Conservation (phyloP, 129 eudicot genomes). For the Calendula officinalis region DNA sequence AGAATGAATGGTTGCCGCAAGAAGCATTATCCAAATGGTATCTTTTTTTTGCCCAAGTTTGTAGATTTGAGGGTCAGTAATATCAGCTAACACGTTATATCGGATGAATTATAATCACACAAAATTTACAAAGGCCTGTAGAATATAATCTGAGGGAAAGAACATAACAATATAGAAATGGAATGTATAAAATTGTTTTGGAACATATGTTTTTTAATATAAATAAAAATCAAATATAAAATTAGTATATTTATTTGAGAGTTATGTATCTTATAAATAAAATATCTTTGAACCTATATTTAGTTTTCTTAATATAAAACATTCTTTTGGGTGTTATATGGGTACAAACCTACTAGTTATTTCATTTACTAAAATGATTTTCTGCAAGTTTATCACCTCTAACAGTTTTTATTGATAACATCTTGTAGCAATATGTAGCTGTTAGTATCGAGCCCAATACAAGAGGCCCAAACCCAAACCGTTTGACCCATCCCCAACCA, state of each 20-base stretch:
- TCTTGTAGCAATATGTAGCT: neutral
- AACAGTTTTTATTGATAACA: neutral
- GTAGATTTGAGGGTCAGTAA: neutral
- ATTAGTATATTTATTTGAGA: too few species aligned
- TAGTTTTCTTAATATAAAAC: too few species aligned
- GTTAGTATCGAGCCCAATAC: neutral
- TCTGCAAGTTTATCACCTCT: too few species aligned
- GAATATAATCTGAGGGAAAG: neutral
- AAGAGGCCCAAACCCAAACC: slow-evolving; percentile 2
- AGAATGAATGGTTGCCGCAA: slow-evolving; percentile 15
- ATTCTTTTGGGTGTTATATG: too few species aligned
- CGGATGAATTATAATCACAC: neutral
- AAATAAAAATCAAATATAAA: too few species aligned
- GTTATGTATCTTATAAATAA: too few species aligned
- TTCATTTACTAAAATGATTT: too few species aligned
- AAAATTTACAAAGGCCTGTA: neutral
- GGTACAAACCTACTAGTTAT: too few species aligned
- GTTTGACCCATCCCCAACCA: slow-evolving; percentile 3
- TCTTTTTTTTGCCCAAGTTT: slow-evolving; percentile 2
- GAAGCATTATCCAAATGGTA: slow-evolving; percentile 1
- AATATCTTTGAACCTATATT: too few species aligned
- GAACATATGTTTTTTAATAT: too few species aligned
- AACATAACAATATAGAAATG: neutral
- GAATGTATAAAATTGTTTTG: too few species aligned
- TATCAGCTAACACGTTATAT: neutral